These are phyloP conservation scores for Umbelopsis isabellina DNA, from an alignment of 192 early-diverging fungal genomes.

Conservation along the genomic window DNA sequence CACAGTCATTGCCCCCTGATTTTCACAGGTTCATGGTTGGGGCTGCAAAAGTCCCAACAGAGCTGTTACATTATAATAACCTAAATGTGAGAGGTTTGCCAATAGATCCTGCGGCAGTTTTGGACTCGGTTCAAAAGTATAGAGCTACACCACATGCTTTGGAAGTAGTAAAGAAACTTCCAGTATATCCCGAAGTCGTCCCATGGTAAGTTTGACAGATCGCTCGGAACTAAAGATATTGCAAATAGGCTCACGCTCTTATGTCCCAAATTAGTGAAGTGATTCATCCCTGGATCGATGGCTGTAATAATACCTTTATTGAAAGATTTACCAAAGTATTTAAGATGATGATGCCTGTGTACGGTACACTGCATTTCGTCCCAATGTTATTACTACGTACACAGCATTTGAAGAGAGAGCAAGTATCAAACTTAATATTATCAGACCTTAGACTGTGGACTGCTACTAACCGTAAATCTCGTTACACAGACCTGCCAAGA, in stretches of 20 bases:
- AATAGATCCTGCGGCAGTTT: constrained; percentile 40
- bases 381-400: constrained; percentile 69
- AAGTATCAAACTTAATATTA: constrained; percentile 27
- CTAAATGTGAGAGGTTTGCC: constrained; percentile 49
- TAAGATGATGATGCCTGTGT: constrained; percentile 60
- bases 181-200: constrained; percentile 46
- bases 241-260: background rate
- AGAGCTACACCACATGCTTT: constrained; percentile 47
- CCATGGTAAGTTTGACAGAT: constrained; percentile 52
- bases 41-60: constrained; percentile 61
- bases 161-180: constrained; percentile 39
- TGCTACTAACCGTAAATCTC: constrained; percentile 1
- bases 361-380: constrained; percentile 75
- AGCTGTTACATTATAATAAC: constrained; percentile 60
- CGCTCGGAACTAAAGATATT: background rate
- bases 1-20: constrained; percentile 57
- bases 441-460: background rate
- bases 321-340: constrained; percentile 58
- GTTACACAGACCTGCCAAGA: constrained; percentile 49
- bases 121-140: constrained; percentile 36
- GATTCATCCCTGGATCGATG: constrained; percentile 58
- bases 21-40: constrained; percentile 66
- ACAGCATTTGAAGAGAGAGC: constrained; percentile 60
- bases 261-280: constrained; percentile 39
- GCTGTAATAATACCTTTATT: constrained; percentile 45